Evolutionary conservation across 1,284 basidiomycete genomes (phyloP).

Genomic region (Abortiporus biennis): DNA sequence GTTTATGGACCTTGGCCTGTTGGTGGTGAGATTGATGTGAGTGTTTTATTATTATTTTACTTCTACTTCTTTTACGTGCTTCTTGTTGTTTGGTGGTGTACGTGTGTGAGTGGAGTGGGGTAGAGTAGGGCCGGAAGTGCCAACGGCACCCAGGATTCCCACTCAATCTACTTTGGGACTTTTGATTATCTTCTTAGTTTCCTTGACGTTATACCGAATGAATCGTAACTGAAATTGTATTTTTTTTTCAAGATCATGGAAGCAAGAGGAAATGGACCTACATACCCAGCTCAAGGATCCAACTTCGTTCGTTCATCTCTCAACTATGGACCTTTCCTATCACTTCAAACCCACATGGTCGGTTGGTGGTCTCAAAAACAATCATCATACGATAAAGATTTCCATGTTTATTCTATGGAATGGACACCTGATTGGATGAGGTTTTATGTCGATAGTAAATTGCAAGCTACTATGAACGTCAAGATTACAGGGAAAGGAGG

Average conservation of each 20-base stretch:
- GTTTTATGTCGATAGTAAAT: constrained; percentile 41
- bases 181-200: too few species aligned
- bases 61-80: neutral
- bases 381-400: constrained; percentile 54
- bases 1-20: constrained; percentile 75
- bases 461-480: constrained; percentile 46
- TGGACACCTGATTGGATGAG: constrained; percentile 74
- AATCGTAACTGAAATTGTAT: neutral
- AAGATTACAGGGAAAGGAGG: constrained; percentile 31
- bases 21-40: constrained; percentile 68
- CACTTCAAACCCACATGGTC: constrained; percentile 52
- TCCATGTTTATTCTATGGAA: constrained; percentile 73
- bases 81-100: neutral
- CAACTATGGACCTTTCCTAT: constrained; percentile 68
- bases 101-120: too few species aligned
- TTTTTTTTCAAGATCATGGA: constrained; percentile 53
- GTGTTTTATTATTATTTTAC: constrained; percentile 12
- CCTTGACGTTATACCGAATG: neutral
- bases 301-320: constrained; percentile 72
- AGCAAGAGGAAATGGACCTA: constrained; percentile 56
- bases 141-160: too few species aligned
- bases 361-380: constrained; percentile 68
- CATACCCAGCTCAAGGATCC: constrained; percentile 58
- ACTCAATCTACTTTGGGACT: neutral
- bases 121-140: too few species aligned